These are phyloP conservation scores for Penicillium fuscoglaucum DNA, from an alignment of 2,329 filamentous ascomycete species.

Conservation along the genomic window DNA sequence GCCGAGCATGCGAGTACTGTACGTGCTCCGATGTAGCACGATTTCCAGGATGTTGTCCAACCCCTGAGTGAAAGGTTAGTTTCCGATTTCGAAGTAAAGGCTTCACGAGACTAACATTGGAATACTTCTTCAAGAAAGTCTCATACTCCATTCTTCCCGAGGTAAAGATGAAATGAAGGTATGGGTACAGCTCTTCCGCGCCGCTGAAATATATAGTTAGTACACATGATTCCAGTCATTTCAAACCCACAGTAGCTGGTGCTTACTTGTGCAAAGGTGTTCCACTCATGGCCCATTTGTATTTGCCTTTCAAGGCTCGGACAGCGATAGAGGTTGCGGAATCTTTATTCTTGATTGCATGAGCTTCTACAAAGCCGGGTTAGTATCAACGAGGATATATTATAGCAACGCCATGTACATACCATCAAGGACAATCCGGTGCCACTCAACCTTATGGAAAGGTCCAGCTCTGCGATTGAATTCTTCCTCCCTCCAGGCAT, in stretches of 20 bases:
- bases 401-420: slow-evolving; percentile 1
- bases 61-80: neutral
- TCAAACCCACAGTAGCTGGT: neutral
- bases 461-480: slow-evolving; percentile 29
- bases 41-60: neutral
- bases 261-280: slow-evolving; percentile 43
- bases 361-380: slow-evolving; percentile 27
- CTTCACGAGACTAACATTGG: slow-evolving; percentile 14
- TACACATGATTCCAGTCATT: neutral
- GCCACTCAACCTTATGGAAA: slow-evolving; percentile 39
- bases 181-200: slow-evolving; percentile 42
- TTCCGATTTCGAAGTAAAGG: neutral
- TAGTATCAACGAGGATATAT: neutral
- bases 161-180: slow-evolving; percentile 40
- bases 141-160: slow-evolving; percentile 27
- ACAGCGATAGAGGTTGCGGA: slow-evolving; percentile 40
- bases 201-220: slow-evolving; percentile 19
- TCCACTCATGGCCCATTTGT: slow-evolving; percentile 43
- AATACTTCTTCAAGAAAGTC: slow-evolving; percentile 30
- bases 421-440: slow-evolving; percentile 46
- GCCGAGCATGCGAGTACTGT: neutral
- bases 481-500: slow-evolving; percentile 26
- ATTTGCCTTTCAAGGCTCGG: slow-evolving; percentile 35
- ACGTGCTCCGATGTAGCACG: neutral
- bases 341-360: slow-evolving; percentile 39